Conservation (phyloP, 345 rosid genomes). For the Eucalyptus marginata region DNA sequence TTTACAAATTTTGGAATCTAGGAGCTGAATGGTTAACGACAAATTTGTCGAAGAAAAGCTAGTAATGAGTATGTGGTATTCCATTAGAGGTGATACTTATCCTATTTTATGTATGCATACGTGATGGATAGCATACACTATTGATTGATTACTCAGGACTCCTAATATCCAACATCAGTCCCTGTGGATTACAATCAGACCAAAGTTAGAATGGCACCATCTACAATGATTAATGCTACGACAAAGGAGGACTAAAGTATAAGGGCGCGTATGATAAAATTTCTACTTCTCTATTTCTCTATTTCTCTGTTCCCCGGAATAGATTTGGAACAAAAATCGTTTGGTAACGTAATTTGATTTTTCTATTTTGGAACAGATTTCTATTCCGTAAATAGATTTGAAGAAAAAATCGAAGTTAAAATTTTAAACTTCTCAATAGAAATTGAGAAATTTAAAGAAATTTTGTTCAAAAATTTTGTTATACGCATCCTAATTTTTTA, state of each 20-base stretch:
- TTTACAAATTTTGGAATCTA: not conserved
- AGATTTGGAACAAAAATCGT: no score
- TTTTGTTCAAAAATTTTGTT: no score
- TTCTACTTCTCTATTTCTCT: no score
- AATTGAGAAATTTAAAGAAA: no score
- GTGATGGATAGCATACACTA: not conserved
- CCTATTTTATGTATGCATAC: not conserved
- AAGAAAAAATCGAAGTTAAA: no score
- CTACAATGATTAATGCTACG: not conserved
- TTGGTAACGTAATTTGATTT: no score
- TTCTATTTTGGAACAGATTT: no score
- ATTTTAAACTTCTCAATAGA: no score
- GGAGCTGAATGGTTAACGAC: not conserved
- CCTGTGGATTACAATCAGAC: not conserved
- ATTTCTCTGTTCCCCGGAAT: no score
- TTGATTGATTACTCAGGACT: not conserved
- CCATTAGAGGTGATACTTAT: not conserved
- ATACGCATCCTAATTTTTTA: not conserved
- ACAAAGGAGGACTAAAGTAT: not conserved
- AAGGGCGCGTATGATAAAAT: no score
- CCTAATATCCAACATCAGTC: not conserved
- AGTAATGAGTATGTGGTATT: not conserved
- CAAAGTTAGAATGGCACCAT: not conserved
- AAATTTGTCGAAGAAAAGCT: not conserved
- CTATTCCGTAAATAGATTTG: no score